A percentile compares a stretch with the other conserved stretches of the same genome.
These are phyloP conservation scores for Chamaecrista fasciculata DNA, from an alignment of 306 rosid genomes.

Conservation along the genomic window DNA sequence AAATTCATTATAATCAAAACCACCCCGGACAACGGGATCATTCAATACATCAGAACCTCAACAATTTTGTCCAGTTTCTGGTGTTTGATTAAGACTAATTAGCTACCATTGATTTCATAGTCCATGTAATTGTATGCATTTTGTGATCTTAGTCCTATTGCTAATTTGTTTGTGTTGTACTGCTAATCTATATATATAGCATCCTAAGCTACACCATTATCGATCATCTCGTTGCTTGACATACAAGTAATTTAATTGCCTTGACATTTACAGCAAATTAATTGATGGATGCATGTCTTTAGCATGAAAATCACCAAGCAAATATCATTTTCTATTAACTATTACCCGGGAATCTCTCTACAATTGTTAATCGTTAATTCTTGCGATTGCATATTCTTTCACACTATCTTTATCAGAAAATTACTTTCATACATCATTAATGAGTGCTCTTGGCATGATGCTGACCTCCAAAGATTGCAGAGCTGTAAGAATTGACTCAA, in stretches of 20 bases:
- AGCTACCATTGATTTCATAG: slow-evolving; percentile 19
- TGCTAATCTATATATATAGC: not conserved
- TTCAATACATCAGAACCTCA: slow-evolving; percentile 22
- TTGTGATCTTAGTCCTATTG: not conserved
- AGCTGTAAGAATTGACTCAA: not conserved
- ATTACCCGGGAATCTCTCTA: not conserved
- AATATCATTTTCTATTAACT: not conserved
- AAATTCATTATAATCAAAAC: slow-evolving; percentile 19
- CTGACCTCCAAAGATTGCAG: slow-evolving; percentile 15
- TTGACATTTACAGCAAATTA: not conserved
- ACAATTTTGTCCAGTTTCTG: slow-evolving; percentile 16
- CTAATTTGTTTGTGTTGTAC: not conserved
- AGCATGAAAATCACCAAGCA: no score
- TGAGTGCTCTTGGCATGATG: slow-evolving; percentile 15
- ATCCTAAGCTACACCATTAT: not conserved
- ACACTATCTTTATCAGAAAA: slow-evolving; percentile 13
- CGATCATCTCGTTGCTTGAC: not conserved
- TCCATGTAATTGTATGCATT: slow-evolving; percentile 13
- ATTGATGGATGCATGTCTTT: no score
- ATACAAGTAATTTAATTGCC: not conserved
- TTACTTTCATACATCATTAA: slow-evolving; percentile 15
- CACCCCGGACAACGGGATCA: not conserved
- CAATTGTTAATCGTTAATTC: not conserved
- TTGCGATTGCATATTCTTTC: slow-evolving; percentile 12
- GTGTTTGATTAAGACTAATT: slow-evolving; percentile 35